Base-by-base conservation (phyloP, 2,329 filamentous ascomycete genomes). In the Aspergillus sp. region DNA sequence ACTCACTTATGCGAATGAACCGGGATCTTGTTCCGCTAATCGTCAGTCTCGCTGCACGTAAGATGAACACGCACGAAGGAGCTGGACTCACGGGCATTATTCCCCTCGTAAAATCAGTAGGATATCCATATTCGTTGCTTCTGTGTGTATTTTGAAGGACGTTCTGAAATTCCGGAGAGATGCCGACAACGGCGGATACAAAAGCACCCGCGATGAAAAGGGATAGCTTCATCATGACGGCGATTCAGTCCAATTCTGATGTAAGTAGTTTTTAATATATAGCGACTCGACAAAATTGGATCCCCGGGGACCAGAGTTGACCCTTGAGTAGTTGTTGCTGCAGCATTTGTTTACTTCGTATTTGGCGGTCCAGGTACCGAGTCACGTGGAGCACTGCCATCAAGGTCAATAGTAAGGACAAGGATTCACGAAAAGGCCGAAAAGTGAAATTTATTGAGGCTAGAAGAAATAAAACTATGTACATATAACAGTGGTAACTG, bases 41-140 rank as follows among this genome's bases (percentile, higher is more conserved):
- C 38, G 32, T 22, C 35, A 27, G 17, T 19, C 32, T 4, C 17
- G 6, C 23, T 17, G 19, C 15, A 7, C 25, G 12, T 30, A 12
- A 27, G 15, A 30, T 13, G 7, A 17, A 22, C 4, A 30, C 25
- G 25, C 10, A 30, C 3, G 12, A 30, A 30, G 9, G 10, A 9
- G 15, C 17, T 19, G 17, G 15, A 68, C 70, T 58, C 57, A 79
- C 76, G 37, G 81, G 81, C 25, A 81, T 58, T 51, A 84, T 80
- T 1, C 74, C 79, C 50, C 80, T 72, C 1, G 81, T 83, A 17
- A 84, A 69, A 57, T 81, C 77, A 0, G 81, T 84, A 0, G 81
- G 81, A 63, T 83, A 84, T 15, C 63, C 71, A 63, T 83, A 83
- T 17, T 76, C 67, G 7, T 72, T 65, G 42, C 71, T 74, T 19